Evolutionary conservation across 2,329 filamentous ascomycete genomes (phyloP).

Genomic region (Scytalidium sp.): DNA sequence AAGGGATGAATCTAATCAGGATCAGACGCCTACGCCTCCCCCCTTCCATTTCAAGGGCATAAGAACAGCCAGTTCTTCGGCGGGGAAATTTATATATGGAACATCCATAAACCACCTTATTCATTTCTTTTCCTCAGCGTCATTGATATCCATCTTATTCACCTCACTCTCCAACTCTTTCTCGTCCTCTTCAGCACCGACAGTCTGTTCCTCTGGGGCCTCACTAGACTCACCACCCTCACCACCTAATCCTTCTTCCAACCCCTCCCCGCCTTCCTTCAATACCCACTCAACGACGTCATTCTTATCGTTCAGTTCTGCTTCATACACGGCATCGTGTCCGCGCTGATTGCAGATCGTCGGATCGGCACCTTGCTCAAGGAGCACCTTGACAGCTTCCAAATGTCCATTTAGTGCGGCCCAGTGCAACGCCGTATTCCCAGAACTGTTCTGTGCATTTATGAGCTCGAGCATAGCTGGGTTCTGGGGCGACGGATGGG

Average conservation of each 20-base stretch:
- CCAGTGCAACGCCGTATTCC: constrained; percentile 94
- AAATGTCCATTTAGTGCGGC: constrained; percentile 87
- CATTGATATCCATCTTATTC: background rate
- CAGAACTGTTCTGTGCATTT: constrained; percentile 71
- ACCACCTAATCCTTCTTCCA: constrained; percentile 30
- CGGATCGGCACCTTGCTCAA: constrained; percentile 74
- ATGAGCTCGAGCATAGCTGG: constrained; percentile 45
- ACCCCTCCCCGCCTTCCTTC: constrained; percentile 33
- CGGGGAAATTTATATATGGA: too few relatives aligned
- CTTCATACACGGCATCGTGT: constrained; percentile 74
- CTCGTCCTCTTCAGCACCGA: constrained; percentile 2
- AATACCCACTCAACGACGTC: constrained; percentile 57
- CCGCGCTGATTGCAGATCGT: constrained; percentile 79
- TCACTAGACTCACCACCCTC: constrained; percentile 13
- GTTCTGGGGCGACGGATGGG: constrained; percentile 25
- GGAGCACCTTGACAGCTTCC: constrained; percentile 71
- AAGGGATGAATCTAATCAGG: background rate
- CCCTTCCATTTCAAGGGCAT: background rate
- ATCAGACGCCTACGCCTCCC: background rate
- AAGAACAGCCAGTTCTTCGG: background rate
- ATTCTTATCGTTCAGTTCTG: constrained; percentile 66
- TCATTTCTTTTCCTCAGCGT: background rate
- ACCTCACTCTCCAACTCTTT: constrained; percentile 1
- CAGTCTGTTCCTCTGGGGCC: constrained; percentile 3
- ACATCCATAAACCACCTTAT: background rate